Conservation (phyloP, 371 early-diverging fungal species). For the Rhizomucor miehei region DNA sequence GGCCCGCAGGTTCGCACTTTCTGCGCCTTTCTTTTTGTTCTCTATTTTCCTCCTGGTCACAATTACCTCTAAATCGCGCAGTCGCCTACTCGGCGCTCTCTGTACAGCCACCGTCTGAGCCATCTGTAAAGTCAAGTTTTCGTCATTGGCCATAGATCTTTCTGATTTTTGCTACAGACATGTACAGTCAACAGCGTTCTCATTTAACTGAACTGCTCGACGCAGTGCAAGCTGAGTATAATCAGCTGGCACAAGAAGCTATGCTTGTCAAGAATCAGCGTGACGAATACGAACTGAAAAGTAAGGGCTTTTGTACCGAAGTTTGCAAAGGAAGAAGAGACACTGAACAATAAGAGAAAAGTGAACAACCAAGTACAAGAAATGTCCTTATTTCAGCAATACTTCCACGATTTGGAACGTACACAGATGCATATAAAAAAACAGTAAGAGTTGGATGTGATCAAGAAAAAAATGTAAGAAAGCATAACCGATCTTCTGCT, state of each 20-base stretch:
- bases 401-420: constrained; percentile 71
- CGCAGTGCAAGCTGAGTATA: constrained; percentile 75
- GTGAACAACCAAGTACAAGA: constrained; percentile 71
- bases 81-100: too few relatives aligned
- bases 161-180: too few relatives aligned
- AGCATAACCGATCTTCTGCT: background rate
- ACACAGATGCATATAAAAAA: constrained; percentile 66
- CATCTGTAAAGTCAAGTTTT: too few relatives aligned
- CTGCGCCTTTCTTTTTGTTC: too few relatives aligned
- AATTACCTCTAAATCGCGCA: too few relatives aligned
- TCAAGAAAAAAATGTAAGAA: background rate
- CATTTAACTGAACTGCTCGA: constrained; percentile 67
- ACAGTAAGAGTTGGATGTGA: constrained; percentile 34
- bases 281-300: constrained; percentile 84
- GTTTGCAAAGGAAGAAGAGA: background rate
- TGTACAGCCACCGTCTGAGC: too few relatives aligned
- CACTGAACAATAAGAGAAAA: constrained; percentile 6
- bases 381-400: constrained; percentile 69
- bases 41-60: too few relatives aligned
- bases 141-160: too few relatives aligned
- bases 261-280: constrained; percentile 66
- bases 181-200: background rate
- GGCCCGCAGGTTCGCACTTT: too few relatives aligned
- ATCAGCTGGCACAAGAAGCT: constrained; percentile 70
- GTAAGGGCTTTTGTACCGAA: constrained; percentile 38